Base-by-base conservation (phyloP, 83 land plant species). In the Diphasiastrum complanatum region DNA sequence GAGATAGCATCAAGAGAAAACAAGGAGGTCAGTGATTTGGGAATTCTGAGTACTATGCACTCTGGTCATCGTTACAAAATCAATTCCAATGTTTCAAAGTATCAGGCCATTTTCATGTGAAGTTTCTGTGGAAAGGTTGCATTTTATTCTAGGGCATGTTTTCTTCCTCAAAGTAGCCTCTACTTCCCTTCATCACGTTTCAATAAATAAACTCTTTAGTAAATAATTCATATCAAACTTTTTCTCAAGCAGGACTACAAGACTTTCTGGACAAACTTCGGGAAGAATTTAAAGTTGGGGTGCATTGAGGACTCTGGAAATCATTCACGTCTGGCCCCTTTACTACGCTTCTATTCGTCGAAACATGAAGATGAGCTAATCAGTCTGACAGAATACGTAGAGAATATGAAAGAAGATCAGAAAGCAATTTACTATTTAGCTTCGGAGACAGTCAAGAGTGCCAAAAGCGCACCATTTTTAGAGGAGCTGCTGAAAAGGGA, bases 201-300 rank as follows among this genome's bases (percentile, higher is more conserved):
- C n/a, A n/a, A n/a, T n/a, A 18, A 50, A 50, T 23, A 0, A 0
- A 0, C 0, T 1, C 1, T 50, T 50, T 50, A 1, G 22, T 22
- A 2, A 30, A 48, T 1, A 6, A 52, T 25, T 52, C 47, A 52
- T 22, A 52, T 22, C 27, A 23, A 6, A 19, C 2, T 33, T 16
- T 62, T 46, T 62, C 60, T 46, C 3, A 51, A 3, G 10, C 82
- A 95, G 99, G 99, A 91, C 48, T 95, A 95, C 74, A 84, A 82
- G 46, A 86, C 79, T 47, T 89, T 95, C 63, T 95, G 97, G 99
- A 90, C 82, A 63, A 83, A 80, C 43, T 95, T 86, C 67, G 96
- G 99, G 14, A 84, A 83, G 69, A 79, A 87, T 52, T 24, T 95
- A n/a, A 95, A 95, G 66, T 41, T 95, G 37, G 99, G 99, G n/a